Conservation (phyloP, 148 eudicot species). For the Agrostemma githago region DNA sequence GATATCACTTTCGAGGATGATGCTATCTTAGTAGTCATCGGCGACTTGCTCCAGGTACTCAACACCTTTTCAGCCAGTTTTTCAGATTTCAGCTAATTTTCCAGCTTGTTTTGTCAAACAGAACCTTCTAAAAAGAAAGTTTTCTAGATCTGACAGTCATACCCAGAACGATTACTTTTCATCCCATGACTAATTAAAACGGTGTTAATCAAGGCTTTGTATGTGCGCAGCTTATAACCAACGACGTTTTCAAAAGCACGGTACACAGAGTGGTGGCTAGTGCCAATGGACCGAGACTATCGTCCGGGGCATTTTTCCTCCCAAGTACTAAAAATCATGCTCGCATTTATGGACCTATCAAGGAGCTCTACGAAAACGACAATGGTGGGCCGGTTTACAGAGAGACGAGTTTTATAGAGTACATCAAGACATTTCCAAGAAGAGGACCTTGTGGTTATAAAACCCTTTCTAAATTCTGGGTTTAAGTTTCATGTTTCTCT, state of each 20-base stretch:
- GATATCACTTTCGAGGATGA: not conserved
- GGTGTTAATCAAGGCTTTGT: not conserved
- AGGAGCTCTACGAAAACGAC: not conserved
- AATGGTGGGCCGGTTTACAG: slow-evolving; percentile 5
- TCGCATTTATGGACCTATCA: slow-evolving; percentile 2
- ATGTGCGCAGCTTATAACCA: slow-evolving; percentile 18
- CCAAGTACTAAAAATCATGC: slow-evolving; percentile 10
- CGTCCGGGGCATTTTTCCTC: slow-evolving; percentile 14
- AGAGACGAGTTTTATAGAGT: slow-evolving; percentile 14
- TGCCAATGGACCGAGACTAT: slow-evolving; percentile 1
- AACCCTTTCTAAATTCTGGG: slow-evolving; percentile 15
- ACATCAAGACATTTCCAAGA: slow-evolving; percentile 13
- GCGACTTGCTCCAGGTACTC: slow-evolving; percentile 5
- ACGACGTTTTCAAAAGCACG: slow-evolving; percentile 9
- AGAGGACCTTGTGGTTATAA: slow-evolving; percentile 14
- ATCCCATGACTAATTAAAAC: not conserved
- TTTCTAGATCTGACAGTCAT: no score
- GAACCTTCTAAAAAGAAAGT: no score
- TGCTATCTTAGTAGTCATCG: not conserved
- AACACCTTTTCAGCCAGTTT: no score
- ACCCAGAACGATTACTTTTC: no score
- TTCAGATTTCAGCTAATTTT: no score
- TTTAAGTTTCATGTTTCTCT: not conserved
- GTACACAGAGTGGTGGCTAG: slow-evolving; percentile 10
- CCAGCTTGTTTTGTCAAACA: no score